These are phyloP conservation scores for Acacia crassicarpa DNA, from an alignment of 306 rosid genomes.

Conservation along the genomic window DNA sequence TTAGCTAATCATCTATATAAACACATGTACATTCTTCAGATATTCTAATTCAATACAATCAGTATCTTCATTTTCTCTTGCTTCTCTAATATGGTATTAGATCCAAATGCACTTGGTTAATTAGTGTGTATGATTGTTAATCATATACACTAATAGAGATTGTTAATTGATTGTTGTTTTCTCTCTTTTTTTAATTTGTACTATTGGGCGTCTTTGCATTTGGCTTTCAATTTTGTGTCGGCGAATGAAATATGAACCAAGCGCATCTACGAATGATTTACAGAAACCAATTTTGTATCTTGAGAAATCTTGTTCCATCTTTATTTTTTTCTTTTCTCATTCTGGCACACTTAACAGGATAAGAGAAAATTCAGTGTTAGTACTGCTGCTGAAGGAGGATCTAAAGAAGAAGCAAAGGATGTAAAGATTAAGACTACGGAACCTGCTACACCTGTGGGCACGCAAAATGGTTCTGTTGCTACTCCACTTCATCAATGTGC, in stretches of 20 bases:
- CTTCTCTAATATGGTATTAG: too few species aligned
- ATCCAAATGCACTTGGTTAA: too few species aligned
- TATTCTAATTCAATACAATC: too few species aligned
- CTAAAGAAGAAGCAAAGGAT: slow-evolving; percentile 44
- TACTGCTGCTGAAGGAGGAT: background rate
- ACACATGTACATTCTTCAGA: too few species aligned
- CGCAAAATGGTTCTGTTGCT: slow-evolving; percentile 23
- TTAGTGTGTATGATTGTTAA: too few species aligned
- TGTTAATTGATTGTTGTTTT: background rate
- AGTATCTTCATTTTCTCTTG: too few species aligned
- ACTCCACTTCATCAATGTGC: slow-evolving; percentile 10
- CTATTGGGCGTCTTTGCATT: background rate
- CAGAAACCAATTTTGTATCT: background rate
- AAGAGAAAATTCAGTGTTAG: slow-evolving; percentile 78
- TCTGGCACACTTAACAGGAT: slow-evolving; percentile 49
- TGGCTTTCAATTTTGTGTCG: background rate
- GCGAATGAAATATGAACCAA: background rate
- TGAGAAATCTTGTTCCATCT: background rate
- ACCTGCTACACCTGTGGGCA: slow-evolving; percentile 27
- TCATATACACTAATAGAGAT: background rate
- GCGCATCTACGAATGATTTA: too few species aligned
- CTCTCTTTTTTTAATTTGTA: too few species aligned
- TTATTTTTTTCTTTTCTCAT: slow-evolving; percentile 8
- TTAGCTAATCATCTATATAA: too few species aligned
- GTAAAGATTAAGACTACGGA: slow-evolving; percentile 37